Evolutionary conservation across 306 rosid species (phyloP), one percentile per base, ranked within the genome.

Genomic region (Castanospermum australe): DNA sequence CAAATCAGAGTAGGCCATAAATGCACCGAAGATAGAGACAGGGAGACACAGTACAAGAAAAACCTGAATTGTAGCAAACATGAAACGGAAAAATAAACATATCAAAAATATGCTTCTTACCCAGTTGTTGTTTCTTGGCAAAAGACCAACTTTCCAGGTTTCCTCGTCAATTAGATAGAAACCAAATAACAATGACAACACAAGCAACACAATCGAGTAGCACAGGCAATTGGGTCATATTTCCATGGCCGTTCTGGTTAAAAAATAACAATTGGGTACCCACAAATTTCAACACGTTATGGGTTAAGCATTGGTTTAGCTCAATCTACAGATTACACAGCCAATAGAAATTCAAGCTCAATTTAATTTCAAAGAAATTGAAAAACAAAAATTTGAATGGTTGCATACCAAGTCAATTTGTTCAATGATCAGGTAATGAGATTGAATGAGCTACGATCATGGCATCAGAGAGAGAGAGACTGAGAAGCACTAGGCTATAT

Each of bases 1-100:
- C 45, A 79, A 60, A 76, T 86, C 88, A 79, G 72, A 15, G 79
- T 83, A 74, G 77, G 41, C 94, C 94, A 92, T 90, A 84, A 68
- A 85, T 18, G 13, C 59, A 51, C 81, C 79, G 33, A 38, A 36
- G 56, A 68, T 12, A 44, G 54, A 18, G 48, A 42, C 30, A n/a
- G 45, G 22, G n/a, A 22, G 15, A 73, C 38, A 77, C 72, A 79
- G 42, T 38, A 59, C 55, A 71, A 67, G 68, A 76, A 79, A 79
- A 79, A 83, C 86, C 90, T 86, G 88, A 86, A 71, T 52, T 0
- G 12, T 52, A 22, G 4, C 67, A 74, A 74, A 83, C 67, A 59
- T 42, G 36, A 78, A 66, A 48, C 5, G 32, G 11, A 32, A 63
- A 71, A 33, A 32, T 14, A 47, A 32, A 33, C 9, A 22, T 6